A percentile compares a stretch with the other conserved stretches of the same genome.
These are phyloP conservation scores for Aspergillus steynii DNA, from an alignment of 495 filamentous ascomycete genomes.

Conservation along the genomic window DNA sequence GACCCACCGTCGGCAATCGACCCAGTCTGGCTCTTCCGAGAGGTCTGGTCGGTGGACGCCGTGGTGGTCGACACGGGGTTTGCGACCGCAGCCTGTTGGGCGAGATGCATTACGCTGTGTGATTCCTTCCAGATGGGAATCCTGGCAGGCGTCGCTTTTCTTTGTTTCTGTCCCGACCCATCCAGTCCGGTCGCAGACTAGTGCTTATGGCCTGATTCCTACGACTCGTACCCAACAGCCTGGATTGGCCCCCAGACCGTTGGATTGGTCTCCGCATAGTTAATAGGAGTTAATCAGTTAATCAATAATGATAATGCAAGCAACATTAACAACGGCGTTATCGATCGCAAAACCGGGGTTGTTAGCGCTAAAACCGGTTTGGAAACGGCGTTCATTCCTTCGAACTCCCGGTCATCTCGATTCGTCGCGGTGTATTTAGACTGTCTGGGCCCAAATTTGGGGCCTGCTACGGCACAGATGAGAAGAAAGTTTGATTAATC, in stretches of 20 bases:
- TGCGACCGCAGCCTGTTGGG: background rate
- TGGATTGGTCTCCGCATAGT: background rate
- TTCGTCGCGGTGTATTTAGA: too few species aligned
- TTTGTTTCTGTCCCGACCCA: too few species aligned
- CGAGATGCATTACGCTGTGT: too few species aligned
- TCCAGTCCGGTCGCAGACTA: background rate
- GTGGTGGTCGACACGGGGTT: background rate
- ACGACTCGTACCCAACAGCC: background rate
- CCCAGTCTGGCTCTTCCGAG: background rate
- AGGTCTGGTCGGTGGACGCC: too few species aligned
- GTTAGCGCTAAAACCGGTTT: too few species aligned
- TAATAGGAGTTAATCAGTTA: background rate
- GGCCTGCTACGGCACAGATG: background rate
- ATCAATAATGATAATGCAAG: background rate
- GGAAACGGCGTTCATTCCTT: too few species aligned
- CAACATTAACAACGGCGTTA: too few species aligned
- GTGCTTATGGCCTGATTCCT: background rate
- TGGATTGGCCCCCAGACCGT: background rate
- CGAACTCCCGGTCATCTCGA: too few species aligned
- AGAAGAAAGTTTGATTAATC: background rate
- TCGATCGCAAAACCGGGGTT: too few species aligned
- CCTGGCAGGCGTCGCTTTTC: too few species aligned
- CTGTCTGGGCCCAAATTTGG: too few species aligned
- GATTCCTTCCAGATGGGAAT: too few species aligned
- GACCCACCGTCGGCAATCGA: background rate